phyloP scores from a whole-genome alignment of 805 yeast species.

The Millerozyma acaciae region DNA sequence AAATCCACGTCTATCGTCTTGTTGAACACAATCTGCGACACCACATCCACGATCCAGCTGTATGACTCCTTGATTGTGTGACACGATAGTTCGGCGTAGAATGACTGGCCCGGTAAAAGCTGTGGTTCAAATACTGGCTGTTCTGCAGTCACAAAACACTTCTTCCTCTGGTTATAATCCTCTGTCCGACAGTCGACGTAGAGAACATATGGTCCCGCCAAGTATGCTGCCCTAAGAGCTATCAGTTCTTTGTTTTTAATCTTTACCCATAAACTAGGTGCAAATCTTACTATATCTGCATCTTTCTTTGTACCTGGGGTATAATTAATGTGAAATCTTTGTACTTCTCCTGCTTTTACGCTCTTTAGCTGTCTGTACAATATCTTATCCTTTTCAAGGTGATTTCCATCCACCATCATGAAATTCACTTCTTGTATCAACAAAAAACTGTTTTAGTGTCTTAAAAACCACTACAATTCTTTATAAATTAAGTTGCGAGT shows the following conservation, averaged over 20 bases:
- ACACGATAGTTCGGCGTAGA: conserved; percentile 56
- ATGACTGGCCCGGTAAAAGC: conserved; percentile 62
- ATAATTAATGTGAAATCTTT: conserved; percentile 52
- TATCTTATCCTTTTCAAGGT: conserved; percentile 14
- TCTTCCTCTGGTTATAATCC: conserved; percentile 53
- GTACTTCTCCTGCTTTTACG: conserved; percentile 57
- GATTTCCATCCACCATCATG: no score
- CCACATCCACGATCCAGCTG: conserved; percentile 76
- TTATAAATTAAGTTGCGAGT: not conserved
- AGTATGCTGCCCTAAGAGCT: conserved; percentile 73
- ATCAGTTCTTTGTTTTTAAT: conserved; percentile 70
- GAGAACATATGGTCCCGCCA: conserved; percentile 85
- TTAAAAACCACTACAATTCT: no score
- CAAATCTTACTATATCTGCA: conserved; percentile 3
- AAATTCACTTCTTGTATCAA: no score
- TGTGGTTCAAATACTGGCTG: conserved; percentile 75
- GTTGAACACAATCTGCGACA: conserved; percentile 75
- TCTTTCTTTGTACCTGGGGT: conserved; percentile 25
- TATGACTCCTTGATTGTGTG: conserved; percentile 58
- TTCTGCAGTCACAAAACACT: conserved; percentile 66
- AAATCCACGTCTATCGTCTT: conserved; percentile 65
- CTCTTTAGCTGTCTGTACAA: conserved; percentile 38
- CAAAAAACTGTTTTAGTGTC: no score
- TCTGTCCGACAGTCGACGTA: conserved; percentile 77
- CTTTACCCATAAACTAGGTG: conserved; percentile 43